Evolutionary conservation across 495 filamentous ascomycete genomes (phyloP).

Genomic region (Chaetomidium leptoderma): DNA sequence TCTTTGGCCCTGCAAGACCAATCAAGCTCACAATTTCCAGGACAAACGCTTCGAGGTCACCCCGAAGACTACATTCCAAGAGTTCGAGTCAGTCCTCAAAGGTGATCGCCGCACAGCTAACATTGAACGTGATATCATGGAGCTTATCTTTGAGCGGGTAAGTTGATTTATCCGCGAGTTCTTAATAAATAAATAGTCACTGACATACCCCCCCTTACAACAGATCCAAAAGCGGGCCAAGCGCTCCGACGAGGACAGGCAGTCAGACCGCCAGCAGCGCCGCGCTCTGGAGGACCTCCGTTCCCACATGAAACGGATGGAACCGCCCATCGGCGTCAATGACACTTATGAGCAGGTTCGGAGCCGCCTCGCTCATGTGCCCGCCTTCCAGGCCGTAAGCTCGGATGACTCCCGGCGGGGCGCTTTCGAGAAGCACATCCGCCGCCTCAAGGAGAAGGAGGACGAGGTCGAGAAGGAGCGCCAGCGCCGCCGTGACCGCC

Average conservation of each 20-base stretch:
- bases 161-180: constrained; percentile 7
- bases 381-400: constrained; percentile 77
- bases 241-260: constrained; percentile 79
- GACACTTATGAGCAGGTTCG: constrained; percentile 87
- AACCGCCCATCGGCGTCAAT: constrained; percentile 69
- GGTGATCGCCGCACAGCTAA: constrained; percentile 80
- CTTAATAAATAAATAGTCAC: neutral
- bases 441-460: constrained; percentile 84
- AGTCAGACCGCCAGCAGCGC: constrained; percentile 80
- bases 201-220: constrained; percentile 22
- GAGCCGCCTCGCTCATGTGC: constrained; percentile 67
- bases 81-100: constrained; percentile 72
- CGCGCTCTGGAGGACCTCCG: constrained; percentile 80
- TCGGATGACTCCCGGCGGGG: constrained; percentile 74
- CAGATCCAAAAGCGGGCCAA: constrained; percentile 64
- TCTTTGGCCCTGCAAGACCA: neutral
- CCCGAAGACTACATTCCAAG: constrained; percentile 77
- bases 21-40: constrained; percentile 39
- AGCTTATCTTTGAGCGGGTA: constrained; percentile 74
- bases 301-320: constrained; percentile 82
- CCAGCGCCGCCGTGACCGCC: constrained; percentile 58
- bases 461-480: constrained; percentile 78
- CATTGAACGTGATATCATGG: constrained; percentile 69
- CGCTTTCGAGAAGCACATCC: constrained; percentile 90
- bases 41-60: constrained; percentile 89